Evolutionary conservation across 2,329 filamentous ascomycete species (phyloP).

Genomic region (Aspergillus quadrilineatus): DNA sequence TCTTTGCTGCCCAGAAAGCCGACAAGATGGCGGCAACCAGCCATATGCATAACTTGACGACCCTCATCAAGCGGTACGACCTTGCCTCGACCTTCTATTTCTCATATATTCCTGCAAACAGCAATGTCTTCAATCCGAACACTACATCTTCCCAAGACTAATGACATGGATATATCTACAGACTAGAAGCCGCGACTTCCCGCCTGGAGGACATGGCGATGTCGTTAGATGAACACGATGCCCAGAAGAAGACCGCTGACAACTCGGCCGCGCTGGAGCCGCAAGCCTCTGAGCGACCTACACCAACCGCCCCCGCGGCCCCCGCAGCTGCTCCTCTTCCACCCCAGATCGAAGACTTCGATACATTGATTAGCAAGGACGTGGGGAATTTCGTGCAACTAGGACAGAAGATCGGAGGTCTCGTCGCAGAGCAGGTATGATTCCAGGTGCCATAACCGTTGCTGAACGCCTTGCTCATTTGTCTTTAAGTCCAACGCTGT

Average conservation of each 20-base stretch:
- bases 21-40: conserved; percentile 64
- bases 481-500: conserved; percentile 54
- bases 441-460: neutral
- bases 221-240: conserved; percentile 57
- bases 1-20: conserved; percentile 10
- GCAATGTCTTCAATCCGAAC: neutral
- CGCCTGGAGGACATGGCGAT: conserved; percentile 94
- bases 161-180: conserved; percentile 55
- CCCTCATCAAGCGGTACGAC: conserved; percentile 90
- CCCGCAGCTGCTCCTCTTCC: conserved; percentile 63
- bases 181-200: conserved; percentile 94
- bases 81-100: neutral
- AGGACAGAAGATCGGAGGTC: conserved; percentile 73
- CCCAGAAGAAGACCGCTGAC: conserved; percentile 34
- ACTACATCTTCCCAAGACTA: conserved; percentile 20
- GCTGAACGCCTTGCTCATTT: conserved; percentile 13
- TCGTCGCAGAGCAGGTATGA: conserved; percentile 76
- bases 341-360: conserved; percentile 82
- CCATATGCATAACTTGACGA: conserved; percentile 95
- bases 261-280: conserved; percentile 25
- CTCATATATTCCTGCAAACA: neutral
- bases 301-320: conserved; percentile 44
- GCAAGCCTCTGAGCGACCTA: conserved; percentile 26
- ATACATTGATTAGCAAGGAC: conserved; percentile 70
- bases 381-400: conserved; percentile 75